Evolutionary conservation across 1,139 yeast species (phyloP).

Genomic region (Zygosaccharomyces pseudobailii): DNA sequence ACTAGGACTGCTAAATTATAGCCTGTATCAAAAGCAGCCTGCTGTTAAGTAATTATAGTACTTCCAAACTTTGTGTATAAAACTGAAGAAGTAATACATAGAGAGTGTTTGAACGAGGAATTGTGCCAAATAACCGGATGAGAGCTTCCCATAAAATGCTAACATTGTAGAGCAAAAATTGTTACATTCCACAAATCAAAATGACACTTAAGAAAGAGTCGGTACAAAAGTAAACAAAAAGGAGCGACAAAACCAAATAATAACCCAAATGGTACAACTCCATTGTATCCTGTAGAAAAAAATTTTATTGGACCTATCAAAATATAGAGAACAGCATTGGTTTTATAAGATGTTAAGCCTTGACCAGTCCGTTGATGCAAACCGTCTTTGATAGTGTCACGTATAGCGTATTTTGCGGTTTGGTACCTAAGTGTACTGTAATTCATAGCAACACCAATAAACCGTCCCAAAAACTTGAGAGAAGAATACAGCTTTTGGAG

Average conservation of each 20-base stretch:
- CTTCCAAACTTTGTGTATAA: conserved; percentile 40
- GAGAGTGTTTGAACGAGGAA: conserved; percentile 45
- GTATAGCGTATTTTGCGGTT: conserved; percentile 37
- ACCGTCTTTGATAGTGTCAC: conserved; percentile 40
- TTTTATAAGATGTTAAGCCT: conserved; percentile 39
- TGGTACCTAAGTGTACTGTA: conserved; percentile 43
- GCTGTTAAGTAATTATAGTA: conserved; percentile 45
- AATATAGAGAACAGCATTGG: conserved; percentile 49
- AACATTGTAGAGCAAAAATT: conserved; percentile 46
- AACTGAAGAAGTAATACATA: conserved; percentile 42
- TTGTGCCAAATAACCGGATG: conserved; percentile 47
- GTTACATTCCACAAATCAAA: conserved; percentile 46
- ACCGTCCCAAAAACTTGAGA: conserved; percentile 48
- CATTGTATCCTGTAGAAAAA: conserved; percentile 38
- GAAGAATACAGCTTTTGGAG: conserved; percentile 44
- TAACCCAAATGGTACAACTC: conserved; percentile 44
- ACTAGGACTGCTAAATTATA: conserved; percentile 41
- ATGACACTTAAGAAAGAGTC: conserved; percentile 17
- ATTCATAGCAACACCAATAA: conserved; percentile 50
- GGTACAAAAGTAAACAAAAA: conserved; percentile 36
- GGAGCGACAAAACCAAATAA: conserved; percentile 41
- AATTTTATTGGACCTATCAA: conserved; percentile 44
- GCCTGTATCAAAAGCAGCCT: conserved; percentile 49
- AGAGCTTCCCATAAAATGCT: conserved; percentile 46
- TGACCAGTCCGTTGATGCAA: conserved; percentile 54